Percentiles rank a stretch among this genome's conserved stretches.
These are phyloP conservation scores for Bisporella sp. DNA, from an alignment of 2,329 filamentous ascomycete species.

Conservation along the genomic window DNA sequence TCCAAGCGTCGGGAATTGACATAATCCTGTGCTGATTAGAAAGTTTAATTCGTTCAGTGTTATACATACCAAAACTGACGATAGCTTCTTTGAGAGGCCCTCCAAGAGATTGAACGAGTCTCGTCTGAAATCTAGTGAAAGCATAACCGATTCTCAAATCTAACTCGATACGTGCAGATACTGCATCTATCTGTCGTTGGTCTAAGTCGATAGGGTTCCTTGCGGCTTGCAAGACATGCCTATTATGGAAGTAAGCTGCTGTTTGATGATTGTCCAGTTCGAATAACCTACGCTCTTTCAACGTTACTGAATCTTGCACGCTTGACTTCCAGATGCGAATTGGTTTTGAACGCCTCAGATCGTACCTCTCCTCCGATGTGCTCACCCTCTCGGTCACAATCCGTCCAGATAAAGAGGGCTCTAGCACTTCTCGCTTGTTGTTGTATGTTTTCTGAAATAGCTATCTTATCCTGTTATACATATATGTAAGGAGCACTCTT, in stretches of 20 bases:
- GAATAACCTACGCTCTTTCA: constrained; percentile 63
- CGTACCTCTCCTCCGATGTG: constrained; percentile 92
- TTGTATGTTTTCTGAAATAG: constrained; percentile 79
- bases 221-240: constrained; percentile 82
- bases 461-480: constrained; percentile 62
- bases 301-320: constrained; percentile 94
- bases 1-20: constrained; percentile 92
- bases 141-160: constrained; percentile 88
- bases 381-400: constrained; percentile 96
- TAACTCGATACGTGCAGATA: constrained; percentile 82
- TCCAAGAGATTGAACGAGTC: constrained; percentile 67
- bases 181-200: constrained; percentile 78
- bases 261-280: neutral
- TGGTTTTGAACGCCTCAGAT: constrained; percentile 68
- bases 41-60: neutral
- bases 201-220: constrained; percentile 71
- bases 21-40: constrained; percentile 51
- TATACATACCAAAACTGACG: constrained; percentile 69
- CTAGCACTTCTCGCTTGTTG: constrained; percentile 65
- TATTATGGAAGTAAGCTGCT: constrained; percentile 28
- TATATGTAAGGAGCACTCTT: neutral
- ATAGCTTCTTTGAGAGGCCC: constrained; percentile 46
- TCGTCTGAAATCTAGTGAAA: constrained; percentile 83
- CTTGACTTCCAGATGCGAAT: constrained; percentile 68
- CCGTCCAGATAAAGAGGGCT: constrained; percentile 92